Conservation (phyloP, 1,284 basidiomycete species). For the Leccinum fallax region DNA sequence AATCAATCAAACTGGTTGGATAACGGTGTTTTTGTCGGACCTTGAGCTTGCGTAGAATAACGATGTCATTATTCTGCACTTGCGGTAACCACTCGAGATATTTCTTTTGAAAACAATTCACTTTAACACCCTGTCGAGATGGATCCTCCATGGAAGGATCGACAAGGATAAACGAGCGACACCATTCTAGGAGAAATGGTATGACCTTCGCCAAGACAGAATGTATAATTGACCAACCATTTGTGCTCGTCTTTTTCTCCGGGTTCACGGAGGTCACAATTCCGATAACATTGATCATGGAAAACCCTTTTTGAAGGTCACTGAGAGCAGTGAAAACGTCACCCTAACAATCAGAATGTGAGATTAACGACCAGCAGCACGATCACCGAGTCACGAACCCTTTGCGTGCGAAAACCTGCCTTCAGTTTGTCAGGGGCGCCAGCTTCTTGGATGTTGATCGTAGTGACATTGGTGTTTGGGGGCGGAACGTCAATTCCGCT, state of each 20-base stretch:
- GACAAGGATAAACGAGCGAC: conserved; percentile 26
- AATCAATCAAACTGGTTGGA: background rate
- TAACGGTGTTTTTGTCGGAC: conserved; percentile 12
- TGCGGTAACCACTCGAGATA: conserved; percentile 52
- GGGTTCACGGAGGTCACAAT: conserved; percentile 24
- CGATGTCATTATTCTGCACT: conserved; percentile 39
- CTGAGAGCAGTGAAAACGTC: conserved; percentile 31
- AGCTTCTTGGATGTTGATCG: background rate
- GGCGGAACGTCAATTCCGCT: background rate
- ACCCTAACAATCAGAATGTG: conserved; percentile 24
- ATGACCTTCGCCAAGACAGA: conserved; percentile 1
- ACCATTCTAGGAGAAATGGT: conserved; percentile 30
- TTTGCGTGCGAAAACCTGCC: conserved; percentile 30
- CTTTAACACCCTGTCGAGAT: conserved; percentile 19
- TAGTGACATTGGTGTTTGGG: background rate
- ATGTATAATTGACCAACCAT: conserved; percentile 25
- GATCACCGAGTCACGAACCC: conserved; percentile 21
- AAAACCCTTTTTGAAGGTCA: conserved; percentile 18
- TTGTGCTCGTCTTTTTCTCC: conserved; percentile 24
- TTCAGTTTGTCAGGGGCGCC: conserved; percentile 4
- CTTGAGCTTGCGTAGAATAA: conserved; percentile 36
- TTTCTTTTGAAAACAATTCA: conserved; percentile 56
- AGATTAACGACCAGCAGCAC: background rate
- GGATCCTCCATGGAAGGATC: conserved; percentile 43
- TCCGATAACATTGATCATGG: conserved; percentile 35